Evolutionary conservation across 345 rosid genomes (phyloP).

Genomic region (Syzygium aromaticum): DNA sequence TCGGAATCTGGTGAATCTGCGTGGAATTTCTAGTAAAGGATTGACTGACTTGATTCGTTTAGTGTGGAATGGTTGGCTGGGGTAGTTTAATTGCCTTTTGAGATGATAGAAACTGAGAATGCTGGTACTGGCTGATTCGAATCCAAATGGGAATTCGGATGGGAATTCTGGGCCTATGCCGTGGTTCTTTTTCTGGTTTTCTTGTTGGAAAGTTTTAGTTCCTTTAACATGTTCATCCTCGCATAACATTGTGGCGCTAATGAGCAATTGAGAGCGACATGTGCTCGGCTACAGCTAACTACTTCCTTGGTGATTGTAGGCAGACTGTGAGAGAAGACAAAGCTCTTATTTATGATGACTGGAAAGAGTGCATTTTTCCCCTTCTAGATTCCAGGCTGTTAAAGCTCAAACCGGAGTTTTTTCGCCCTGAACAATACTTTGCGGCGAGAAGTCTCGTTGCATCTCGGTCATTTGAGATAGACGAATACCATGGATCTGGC

Average conservation of each 20-base stretch:
- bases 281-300: neutral
- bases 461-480: constrained; percentile 71
- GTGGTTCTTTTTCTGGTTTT: neutral
- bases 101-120: neutral
- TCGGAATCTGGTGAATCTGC: neutral
- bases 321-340: constrained; percentile 78
- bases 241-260: neutral
- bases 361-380: constrained; percentile 65
- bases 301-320: constrained; percentile 23
- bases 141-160: neutral
- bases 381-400: constrained; percentile 26
- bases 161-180: neutral
- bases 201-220: neutral
- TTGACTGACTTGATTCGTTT: neutral
- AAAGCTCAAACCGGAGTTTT: constrained; percentile 20
- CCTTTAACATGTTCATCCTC: neutral
- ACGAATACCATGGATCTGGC: constrained; percentile 72
- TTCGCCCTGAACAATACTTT: constrained; percentile 56
- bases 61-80: too few species aligned
- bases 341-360: constrained; percentile 56
- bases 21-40: neutral
- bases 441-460: constrained; percentile 66
- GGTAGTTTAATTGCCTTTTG: neutral
- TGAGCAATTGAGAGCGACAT: neutral
- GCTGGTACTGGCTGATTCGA: neutral